These are phyloP conservation scores for Agastache rugosa DNA, from an alignment of 257 asterid genomes.

Conservation along the genomic window DNA sequence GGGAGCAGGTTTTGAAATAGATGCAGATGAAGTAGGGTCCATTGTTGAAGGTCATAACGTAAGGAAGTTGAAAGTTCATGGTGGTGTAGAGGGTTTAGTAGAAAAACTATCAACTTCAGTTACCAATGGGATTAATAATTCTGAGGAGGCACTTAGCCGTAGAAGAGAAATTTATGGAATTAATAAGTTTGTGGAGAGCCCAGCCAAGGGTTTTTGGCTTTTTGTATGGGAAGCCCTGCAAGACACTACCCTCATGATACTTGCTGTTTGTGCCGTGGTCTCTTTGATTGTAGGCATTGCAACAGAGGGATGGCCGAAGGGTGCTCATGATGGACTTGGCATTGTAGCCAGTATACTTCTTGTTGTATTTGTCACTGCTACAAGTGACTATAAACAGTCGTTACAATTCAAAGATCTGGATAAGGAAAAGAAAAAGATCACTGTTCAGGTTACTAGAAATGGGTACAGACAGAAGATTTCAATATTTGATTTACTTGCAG, in stretches of 20 bases:
- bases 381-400: slow-evolving; percentile 83
- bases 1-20: slow-evolving; percentile 70
- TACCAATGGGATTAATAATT: slow-evolving; percentile 55
- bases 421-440: slow-evolving; percentile 84
- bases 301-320: slow-evolving; percentile 94
- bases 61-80: slow-evolving; percentile 74
- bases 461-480: slow-evolving; percentile 83
- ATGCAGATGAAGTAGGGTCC: slow-evolving; percentile 73
- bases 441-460: slow-evolving; percentile 81
- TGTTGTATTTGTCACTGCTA: slow-evolving; percentile 89
- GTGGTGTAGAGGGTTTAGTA: slow-evolving; percentile 71
- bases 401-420: slow-evolving; percentile 90
- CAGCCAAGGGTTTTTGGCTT: slow-evolving; percentile 82
- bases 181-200: slow-evolving; percentile 80
- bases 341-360: slow-evolving; percentile 87
- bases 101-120: slow-evolving; percentile 66
- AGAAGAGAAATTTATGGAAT: slow-evolving; percentile 69
- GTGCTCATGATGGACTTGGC: slow-evolving; percentile 95
- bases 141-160: slow-evolving; percentile 55
- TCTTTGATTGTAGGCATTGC: slow-evolving; percentile 82
- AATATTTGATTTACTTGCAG: slow-evolving; percentile 80
- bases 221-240: slow-evolving; percentile 95
- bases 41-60: slow-evolving; percentile 74
- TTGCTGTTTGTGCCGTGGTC: slow-evolving; percentile 77
- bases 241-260: slow-evolving; percentile 95